Evolutionary conservation across 768 basidiomycete genomes (phyloP), one percentile per base, ranked within the genome.

Genomic region (Imleria badia): DNA sequence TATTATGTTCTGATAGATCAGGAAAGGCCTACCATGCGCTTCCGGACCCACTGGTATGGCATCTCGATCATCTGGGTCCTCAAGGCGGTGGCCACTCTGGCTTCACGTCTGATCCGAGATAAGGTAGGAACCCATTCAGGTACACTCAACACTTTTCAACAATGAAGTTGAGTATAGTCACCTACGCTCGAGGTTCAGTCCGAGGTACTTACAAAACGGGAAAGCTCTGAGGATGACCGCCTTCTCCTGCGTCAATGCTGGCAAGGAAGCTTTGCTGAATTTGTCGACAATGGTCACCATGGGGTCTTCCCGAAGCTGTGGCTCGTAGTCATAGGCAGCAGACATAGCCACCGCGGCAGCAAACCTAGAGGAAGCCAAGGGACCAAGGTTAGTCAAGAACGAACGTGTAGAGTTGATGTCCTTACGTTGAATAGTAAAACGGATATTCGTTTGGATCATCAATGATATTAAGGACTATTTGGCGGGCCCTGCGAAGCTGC

Each of bases 41-140:
- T n/a, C 15, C 2, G 14, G 35, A 36, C 35, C 35, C 35, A 36
- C 35, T 36, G 35, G 8, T 36, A 36, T n/a, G 35, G 35, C 3
- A 14, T n/a, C 35, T 36, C 35, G 15, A 36, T n/a, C 35, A 36
- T 36, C 35, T 36, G 17, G 35, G 8, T 17, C 15, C 15, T n/a
- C 35, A 36, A 17, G 2, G 35, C 35, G 10, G 14, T 29, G 1
- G 50, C 58, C 0, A 11, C n/a, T 26, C 17, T 56, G 14, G 73
- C 75, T 20, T 67, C 61, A 29, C 61, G 62, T 57, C 75, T 72
- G 60, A 76, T 69, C 5, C 52, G 8, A 36, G 35, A 51, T 11
- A 74, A 74, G 7, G 74, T 73, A 8, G 77, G 76, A 47, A 75
- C 58, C 75, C 76, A 78, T 19, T 62, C 35, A 17, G 35, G 35